Conservation (phyloP, 371 early-diverging fungal genomes). For the Actinomortierella wolfii region DNA sequence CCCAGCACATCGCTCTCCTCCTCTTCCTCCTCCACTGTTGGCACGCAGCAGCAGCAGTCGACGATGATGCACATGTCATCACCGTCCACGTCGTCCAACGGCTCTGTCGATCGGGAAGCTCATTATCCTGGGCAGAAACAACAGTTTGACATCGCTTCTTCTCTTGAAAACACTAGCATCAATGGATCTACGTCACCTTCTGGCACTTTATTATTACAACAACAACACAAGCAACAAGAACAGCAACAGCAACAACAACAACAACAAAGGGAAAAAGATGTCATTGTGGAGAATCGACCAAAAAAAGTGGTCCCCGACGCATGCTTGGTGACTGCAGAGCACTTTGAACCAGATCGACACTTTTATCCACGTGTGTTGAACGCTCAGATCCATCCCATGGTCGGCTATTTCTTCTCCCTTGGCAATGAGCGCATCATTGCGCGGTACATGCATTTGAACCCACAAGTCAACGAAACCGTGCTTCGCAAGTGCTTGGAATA, state of each 20-base stretch:
- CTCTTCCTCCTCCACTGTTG: slow-evolving; percentile 4
- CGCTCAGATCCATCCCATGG: slow-evolving; percentile 87
- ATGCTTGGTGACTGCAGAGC: slow-evolving; percentile 61
- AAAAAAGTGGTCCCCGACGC: slow-evolving; percentile 39
- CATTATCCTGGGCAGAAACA: too few species aligned
- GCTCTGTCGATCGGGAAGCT: too few species aligned
- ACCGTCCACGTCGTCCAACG: too few species aligned
- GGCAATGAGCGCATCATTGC: slow-evolving; percentile 92
- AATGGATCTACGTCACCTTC: too few species aligned
- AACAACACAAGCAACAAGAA: slow-evolving; percentile 3
- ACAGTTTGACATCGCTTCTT: too few species aligned
- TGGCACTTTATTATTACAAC: not conserved
- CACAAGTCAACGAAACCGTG: slow-evolving; percentile 72
- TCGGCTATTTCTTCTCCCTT: slow-evolving; percentile 84
- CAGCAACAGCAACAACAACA: slow-evolving; percentile 7
- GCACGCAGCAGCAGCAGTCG: too few species aligned
- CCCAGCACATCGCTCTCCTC: too few species aligned
- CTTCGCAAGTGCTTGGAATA: slow-evolving; percentile 73
- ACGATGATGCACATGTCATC: too few species aligned
- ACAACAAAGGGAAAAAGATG: slow-evolving; percentile 41
- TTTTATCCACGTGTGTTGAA: slow-evolving; percentile 94
- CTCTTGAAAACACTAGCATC: too few species aligned
- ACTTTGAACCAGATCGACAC: slow-evolving; percentile 88
- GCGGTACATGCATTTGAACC: slow-evolving; percentile 89
- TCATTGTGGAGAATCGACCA: slow-evolving; percentile 37